phyloP scores from a whole-genome alignment of 1,284 basidiomycete genomes.

The Thecaphora thlaspeos region DNA sequence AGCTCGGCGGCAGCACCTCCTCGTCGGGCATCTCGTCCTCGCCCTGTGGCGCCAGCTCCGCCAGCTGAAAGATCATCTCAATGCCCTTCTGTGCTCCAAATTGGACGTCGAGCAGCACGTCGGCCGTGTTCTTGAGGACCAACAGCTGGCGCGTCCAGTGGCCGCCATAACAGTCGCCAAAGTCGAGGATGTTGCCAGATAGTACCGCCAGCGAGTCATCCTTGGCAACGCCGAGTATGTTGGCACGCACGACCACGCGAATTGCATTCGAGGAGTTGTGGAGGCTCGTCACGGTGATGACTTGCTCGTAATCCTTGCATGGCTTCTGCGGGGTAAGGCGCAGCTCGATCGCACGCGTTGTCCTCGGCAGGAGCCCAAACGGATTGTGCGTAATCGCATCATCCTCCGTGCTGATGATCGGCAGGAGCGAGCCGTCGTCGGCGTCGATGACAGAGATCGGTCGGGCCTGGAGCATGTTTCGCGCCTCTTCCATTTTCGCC shows the following conservation, averaged over 20 bases:
- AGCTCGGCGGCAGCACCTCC: slow-evolving; percentile 29
- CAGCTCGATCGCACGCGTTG: slow-evolving; percentile 25
- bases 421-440: slow-evolving; percentile 17
- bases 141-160: slow-evolving; percentile 61
- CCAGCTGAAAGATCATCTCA: slow-evolving; percentile 61
- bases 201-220: slow-evolving; percentile 60
- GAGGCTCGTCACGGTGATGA: slow-evolving; percentile 47
- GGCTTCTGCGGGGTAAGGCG: slow-evolving; percentile 38
- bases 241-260: slow-evolving; percentile 50
- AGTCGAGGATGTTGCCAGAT: slow-evolving; percentile 60
- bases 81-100: slow-evolving; percentile 59
- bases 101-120: slow-evolving; percentile 60
- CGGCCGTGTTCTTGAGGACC: slow-evolving; percentile 60
- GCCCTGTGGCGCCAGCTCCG: slow-evolving; percentile 54
- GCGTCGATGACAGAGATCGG: slow-evolving; percentile 28
- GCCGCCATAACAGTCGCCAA: slow-evolving; percentile 61
- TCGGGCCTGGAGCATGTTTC: slow-evolving; percentile 43
- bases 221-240: slow-evolving; percentile 52
- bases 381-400: slow-evolving; percentile 20
- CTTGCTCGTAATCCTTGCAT: slow-evolving; percentile 53
- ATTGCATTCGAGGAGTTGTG: slow-evolving; percentile 46
- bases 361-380: slow-evolving; percentile 14
- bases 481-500: slow-evolving; percentile 45
- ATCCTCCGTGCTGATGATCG: slow-evolving; percentile 36
- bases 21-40: slow-evolving; percentile 29